phyloP scores from a whole-genome alignment of 768 basidiomycete genomes.

The Sarcomyxa edulis region DNA sequence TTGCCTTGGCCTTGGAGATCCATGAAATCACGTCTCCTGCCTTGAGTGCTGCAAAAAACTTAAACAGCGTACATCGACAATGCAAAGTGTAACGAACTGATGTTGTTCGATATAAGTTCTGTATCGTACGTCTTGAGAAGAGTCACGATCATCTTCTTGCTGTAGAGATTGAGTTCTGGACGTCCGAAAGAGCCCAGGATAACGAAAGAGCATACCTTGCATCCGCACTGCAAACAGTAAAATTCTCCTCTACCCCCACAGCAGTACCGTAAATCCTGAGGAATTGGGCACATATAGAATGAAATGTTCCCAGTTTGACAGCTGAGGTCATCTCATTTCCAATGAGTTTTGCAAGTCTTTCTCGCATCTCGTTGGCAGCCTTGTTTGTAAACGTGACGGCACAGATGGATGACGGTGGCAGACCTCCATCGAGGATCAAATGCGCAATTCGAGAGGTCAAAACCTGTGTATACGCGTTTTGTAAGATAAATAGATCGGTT shows the following conservation, averaged over 20 bases:
- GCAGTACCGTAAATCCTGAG: constrained; percentile 57
- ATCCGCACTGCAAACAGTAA: constrained; percentile 77
- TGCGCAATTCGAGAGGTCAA: constrained; percentile 66
- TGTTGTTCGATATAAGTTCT: constrained; percentile 36
- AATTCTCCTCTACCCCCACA: constrained; percentile 64
- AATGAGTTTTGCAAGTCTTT: constrained; percentile 60
- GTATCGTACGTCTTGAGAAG: constrained; percentile 55
- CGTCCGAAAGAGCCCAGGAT: too few species aligned
- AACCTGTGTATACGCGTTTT: constrained; percentile 31
- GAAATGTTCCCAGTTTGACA: constrained; percentile 74
- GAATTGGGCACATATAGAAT: constrained; percentile 68
- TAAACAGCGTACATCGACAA: too few species aligned
- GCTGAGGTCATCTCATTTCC: constrained; percentile 50
- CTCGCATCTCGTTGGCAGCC: constrained; percentile 83
- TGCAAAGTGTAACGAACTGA: too few species aligned
- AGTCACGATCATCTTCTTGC: constrained; percentile 62
- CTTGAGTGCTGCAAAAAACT: too few species aligned
- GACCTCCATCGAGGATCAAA: constrained; percentile 46
- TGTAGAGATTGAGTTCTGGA: constrained; percentile 20
- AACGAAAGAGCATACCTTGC: constrained; percentile 49
- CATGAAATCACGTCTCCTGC: constrained; percentile 47
- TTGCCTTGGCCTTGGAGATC: constrained; percentile 77
- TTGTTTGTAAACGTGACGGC: constrained; percentile 90
- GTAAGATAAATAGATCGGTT: neutral
- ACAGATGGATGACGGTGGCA: constrained; percentile 58